These are phyloP conservation scores for Persicaria tinctoria DNA, from an alignment of 148 eudicot genomes.

Conservation along the genomic window DNA sequence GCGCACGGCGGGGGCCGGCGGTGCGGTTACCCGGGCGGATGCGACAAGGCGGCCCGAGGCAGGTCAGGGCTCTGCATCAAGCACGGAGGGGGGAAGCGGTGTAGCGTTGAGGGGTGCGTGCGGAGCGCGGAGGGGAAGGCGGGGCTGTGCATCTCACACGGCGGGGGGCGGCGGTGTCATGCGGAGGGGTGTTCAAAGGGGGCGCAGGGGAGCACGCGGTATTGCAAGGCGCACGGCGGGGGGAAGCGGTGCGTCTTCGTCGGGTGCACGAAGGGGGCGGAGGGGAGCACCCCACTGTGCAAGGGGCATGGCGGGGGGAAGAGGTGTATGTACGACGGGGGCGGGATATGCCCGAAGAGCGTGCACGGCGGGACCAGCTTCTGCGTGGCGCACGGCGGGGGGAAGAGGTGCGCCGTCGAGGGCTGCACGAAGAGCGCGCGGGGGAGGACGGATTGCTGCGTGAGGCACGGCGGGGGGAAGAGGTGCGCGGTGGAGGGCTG, in stretches of 20 bases:
- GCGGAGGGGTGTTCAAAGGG: conserved; percentile 53
- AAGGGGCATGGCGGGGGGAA: conserved; percentile 96
- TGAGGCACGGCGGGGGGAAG: conserved; percentile 67
- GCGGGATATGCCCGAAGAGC: conserved; percentile 90
- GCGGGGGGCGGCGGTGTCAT: conserved; percentile 92
- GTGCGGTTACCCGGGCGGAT: conserved; percentile 55
- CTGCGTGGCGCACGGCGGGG: conserved; percentile 95
- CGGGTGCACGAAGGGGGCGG: conserved; percentile 89
- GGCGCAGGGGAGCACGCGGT: conserved; percentile 85
- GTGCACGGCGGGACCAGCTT: conserved; percentile 89
- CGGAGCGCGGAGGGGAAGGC: conserved; percentile 87
- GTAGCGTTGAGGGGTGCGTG: conserved; percentile 66
- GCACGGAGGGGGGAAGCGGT: conserved; percentile 95
- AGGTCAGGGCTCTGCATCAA: conserved; percentile 79
- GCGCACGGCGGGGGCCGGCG: conserved; percentile 93
- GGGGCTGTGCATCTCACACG: conserved; percentile 89
- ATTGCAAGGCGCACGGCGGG: conserved; percentile 91
- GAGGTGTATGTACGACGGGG: conserved; percentile 75
- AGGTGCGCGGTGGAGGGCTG: conserved; percentile 53
- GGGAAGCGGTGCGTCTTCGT: conserved; percentile 82
- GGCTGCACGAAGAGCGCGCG: conserved; percentile 94
- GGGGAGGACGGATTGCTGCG: conserved; percentile 73
- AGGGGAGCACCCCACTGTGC: conserved; percentile 92
- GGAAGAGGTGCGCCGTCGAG: conserved; percentile 64
- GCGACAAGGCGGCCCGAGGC: conserved; percentile 89